Percentiles rank a stretch among this genome's conserved stretches.
Evolutionary conservation across 805 yeast species (phyloP).

Genomic region (Lachancea dasiensis): DNA sequence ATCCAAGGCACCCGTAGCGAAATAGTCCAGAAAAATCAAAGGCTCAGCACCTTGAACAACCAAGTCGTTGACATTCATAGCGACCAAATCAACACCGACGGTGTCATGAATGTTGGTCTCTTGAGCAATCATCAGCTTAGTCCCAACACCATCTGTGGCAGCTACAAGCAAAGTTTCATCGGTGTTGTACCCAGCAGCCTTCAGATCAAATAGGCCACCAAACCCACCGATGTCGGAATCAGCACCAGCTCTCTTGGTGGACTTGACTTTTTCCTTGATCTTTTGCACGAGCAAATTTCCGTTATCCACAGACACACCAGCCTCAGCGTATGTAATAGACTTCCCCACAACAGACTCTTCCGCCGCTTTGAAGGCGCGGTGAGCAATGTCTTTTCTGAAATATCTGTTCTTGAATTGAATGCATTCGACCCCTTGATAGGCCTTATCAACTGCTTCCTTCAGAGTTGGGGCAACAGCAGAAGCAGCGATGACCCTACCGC

Average conservation of each 20-base stretch:
- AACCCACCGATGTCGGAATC: slow-evolving; percentile 98
- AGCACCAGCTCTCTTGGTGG: slow-evolving; percentile 93
- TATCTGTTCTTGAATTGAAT: slow-evolving; percentile 71
- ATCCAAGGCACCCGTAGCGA: slow-evolving; percentile 90
- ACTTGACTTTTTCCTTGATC: slow-evolving; percentile 83
- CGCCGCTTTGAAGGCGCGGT: slow-evolving; percentile 77
- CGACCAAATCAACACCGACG: slow-evolving; percentile 98
- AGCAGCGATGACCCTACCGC: slow-evolving; percentile 96
- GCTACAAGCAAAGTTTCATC: slow-evolving; percentile 82
- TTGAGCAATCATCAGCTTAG: slow-evolving; percentile 93
- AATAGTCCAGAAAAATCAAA: slow-evolving; percentile 88
- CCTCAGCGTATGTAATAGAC: slow-evolving; percentile 80
- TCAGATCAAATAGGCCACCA: slow-evolving; percentile 92
- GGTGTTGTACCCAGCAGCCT: slow-evolving; percentile 75
- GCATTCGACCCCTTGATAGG: slow-evolving; percentile 76
- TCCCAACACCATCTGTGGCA: slow-evolving; percentile 99
- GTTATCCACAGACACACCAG: slow-evolving; percentile 96
- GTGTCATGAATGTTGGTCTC: slow-evolving; percentile 82
- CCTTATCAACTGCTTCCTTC: slow-evolving; percentile 75
- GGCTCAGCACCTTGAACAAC: slow-evolving; percentile 99
- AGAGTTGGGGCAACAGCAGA: slow-evolving; percentile 77
- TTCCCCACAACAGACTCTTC: slow-evolving; percentile 15
- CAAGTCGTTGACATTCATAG: slow-evolving; percentile 97
- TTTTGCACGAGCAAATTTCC: slow-evolving; percentile 88
- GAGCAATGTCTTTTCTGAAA: slow-evolving; percentile 91